These are phyloP conservation scores for Debaryomycetaceae sp. DNA, from an alignment of 1,139 yeast species.

Conservation along the genomic window DNA sequence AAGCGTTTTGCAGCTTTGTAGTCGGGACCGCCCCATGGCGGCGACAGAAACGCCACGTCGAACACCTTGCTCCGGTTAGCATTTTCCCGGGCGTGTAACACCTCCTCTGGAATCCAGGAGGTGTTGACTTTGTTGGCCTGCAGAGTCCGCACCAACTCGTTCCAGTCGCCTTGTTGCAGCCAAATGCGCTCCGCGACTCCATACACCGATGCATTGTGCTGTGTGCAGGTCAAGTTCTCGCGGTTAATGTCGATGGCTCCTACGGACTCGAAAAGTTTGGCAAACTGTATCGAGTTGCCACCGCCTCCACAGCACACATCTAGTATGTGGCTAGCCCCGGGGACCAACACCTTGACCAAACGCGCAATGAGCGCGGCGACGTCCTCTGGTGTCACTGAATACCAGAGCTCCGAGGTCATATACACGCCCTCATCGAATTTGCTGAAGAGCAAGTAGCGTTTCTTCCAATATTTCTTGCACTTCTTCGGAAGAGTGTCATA, in stretches of 20 bases:
- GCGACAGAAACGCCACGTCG: constrained; percentile 76
- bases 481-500: constrained; percentile 36
- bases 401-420: constrained; percentile 80
- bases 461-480: constrained; percentile 54
- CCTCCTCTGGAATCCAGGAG: constrained; percentile 27
- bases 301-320: constrained; percentile 97
- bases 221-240: constrained; percentile 61
- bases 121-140: constrained; percentile 14
- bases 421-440: constrained; percentile 66
- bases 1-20: constrained; percentile 47
- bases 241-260: constrained; percentile 65
- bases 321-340: constrained; percentile 42
- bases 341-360: constrained; percentile 35
- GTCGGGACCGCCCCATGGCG: constrained; percentile 96
- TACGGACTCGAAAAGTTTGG: constrained; percentile 50
- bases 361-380: constrained; percentile 64
- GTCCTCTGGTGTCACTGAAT: constrained; percentile 83
- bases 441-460: constrained; percentile 55
- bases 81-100: constrained; percentile 12
- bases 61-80: constrained; percentile 28
- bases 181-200: constrained; percentile 48
- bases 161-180: constrained; percentile 57
- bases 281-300: constrained; percentile 86
- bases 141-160: constrained; percentile 23
- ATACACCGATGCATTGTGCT: constrained; percentile 71